Evolutionary conservation across 2,329 filamentous ascomycete genomes (phyloP), one percentile per base, ranked within the genome.

Genomic region (Colletotrichum tofieldiae): DNA sequence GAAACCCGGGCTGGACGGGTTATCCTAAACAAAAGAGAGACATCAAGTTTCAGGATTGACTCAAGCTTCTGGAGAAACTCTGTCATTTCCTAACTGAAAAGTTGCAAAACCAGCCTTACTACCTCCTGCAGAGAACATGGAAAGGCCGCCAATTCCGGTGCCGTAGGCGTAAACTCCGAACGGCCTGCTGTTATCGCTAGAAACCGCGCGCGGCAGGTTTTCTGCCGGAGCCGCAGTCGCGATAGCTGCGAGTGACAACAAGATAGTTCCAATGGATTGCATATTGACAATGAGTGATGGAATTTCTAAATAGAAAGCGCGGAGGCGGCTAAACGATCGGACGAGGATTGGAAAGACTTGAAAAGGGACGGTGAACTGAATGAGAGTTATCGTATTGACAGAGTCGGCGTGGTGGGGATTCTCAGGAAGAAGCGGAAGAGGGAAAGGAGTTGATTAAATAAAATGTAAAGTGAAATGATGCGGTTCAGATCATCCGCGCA

Each of bases 151-250:
- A 56, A 79, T 78, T 18, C 74, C 74, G 6, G 62, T 20, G 26
- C 78, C 77, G 59, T 78, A 79, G 60, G 77, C 78, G 49, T 78
- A 79, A 11, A 79, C 66, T n/a, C 74, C 67, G 65, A 79, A 79
- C 3, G 59, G 69, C 7, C 59, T 67, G 11, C 26, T 60, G 3
- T 77, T 51, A 32, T 64, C 52, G 1, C 1, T 16, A 23, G 20
- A 7, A 26, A 54, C 74, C 5, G 75, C 67, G n/a, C 73, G 67
- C 35, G 69, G 52, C 20, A 67, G 58, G 54, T 58, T 52, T 52
- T 55, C 62, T 14, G 63, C 54, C 0, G 58, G 69, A n/a, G 54
- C 71, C 32, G 73, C 73, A 14, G 62, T 51, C 32, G 71, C 59
- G 26, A 59, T 26, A 26, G 66, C 63, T 11, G 66, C 73, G 14